Evolutionary conservation across 352 stramenopile genomes (phyloP), one percentile per base, ranked within the genome.

Genomic region (Pythium folliculosum): DNA sequence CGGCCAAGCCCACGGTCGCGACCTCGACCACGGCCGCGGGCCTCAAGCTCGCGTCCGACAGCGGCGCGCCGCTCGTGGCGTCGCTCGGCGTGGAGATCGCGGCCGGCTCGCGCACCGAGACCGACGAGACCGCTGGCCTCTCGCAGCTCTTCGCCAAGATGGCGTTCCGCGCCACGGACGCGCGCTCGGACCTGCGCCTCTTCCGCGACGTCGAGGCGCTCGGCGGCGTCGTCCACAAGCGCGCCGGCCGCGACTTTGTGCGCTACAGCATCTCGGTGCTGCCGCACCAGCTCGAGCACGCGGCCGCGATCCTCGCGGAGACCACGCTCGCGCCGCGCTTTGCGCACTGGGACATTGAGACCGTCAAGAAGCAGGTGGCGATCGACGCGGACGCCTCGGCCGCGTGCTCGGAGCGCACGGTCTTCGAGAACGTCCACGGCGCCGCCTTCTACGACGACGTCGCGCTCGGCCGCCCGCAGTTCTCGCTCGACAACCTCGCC

Each of bases 131-230:
- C 13, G 72, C 82, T n/a, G 87, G 87, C 32, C 50, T 94, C 19
- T 84, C 87, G 75, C 81, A 92, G 76, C 77, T 95, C 49, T 89
- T 89, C 50, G 73, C 82, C 63, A 91, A 94, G 76, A 86, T 93
- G 82, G 85, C 87, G 37, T 95, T 95, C 83, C 87, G 85, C 49
- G 75, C 85, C 25, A 95, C 87, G 13, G 63, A 82, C 30, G 68
- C 30, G 57, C 87, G 85, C 69, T 94, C 87, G 61, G 87, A 95
- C 69, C 75, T 95, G 70, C 81, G 81, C 47, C 73, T 95, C 43
- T 95, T 78, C 78, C 85, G 87, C 61, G 87, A 91, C 67, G 87
- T 95, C 69, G 87, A 95, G 70, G 75, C 85, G 38, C 85, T 95
- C 47, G 87, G 87, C 54, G 87, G 87, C 37, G 76, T 84, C 22